Evolutionary conservation across 2,329 filamentous ascomycete genomes (phyloP).

Genomic region (Sclerotinia glacialis): DNA sequence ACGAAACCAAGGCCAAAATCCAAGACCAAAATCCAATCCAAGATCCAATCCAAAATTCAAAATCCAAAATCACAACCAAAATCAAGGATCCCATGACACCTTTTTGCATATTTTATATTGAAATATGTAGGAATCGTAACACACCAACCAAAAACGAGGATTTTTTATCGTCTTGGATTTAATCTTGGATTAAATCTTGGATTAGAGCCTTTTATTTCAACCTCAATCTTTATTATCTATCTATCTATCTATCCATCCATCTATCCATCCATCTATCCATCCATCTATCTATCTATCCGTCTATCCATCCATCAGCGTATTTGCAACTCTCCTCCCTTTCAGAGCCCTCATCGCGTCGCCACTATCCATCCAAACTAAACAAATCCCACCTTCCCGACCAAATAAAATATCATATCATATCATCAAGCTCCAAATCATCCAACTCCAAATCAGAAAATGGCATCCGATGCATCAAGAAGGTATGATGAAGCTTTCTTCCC

Average conservation of each 20-base stretch:
- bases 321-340: background rate
- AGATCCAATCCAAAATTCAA: too few species aligned
- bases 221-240: background rate
- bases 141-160: conserved; percentile 13
- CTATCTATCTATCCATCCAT: background rate
- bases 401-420: background rate
- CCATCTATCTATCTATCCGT: too few species aligned
- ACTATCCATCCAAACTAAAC: background rate
- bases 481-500: conserved; percentile 22
- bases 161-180: conserved; percentile 5
- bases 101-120: conserved; percentile 11
- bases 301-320: background rate
- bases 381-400: background rate
- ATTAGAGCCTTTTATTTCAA: background rate
- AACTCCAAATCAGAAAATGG: conserved; percentile 26
- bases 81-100: conserved; percentile 9
- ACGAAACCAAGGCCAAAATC: background rate
- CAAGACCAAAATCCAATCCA: too few species aligned
- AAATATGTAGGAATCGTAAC: conserved; percentile 12
- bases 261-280: too few species aligned
- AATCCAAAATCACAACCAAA: background rate
- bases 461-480: conserved; percentile 36
- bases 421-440: background rate
- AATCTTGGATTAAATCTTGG: too few species aligned
- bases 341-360: conserved; percentile 2